Base-by-base conservation (phyloP, 2,329 filamentous ascomycete genomes). In the Penicillium sp. region DNA sequence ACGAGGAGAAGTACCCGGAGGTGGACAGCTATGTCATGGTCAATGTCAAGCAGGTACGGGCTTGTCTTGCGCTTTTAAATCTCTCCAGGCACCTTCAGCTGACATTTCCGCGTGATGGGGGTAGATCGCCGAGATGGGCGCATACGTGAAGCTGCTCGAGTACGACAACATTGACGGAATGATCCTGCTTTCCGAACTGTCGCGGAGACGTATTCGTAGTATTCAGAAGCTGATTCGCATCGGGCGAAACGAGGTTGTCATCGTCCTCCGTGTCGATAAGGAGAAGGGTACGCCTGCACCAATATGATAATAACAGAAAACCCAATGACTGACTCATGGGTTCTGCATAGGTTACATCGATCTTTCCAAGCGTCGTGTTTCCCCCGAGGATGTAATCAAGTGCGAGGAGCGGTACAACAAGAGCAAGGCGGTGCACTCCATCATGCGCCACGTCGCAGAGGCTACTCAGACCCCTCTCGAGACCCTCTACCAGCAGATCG, bases 121-220 rank as follows among this genome's bases (percentile, higher is more conserved):
- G 14, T 65, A 95, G 90, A 99, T 99, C 76, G 95, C 95, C 78
- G 96, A 99, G 81, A 99, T 99, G 96, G 95, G 95, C 79, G 95
- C 96, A 72, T 99, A 99, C 79, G 96, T 99, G 75, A 99, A 99
- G 83, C 89, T 99, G 58, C 89, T 99, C 71, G 95, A 99, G 83
- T 99, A 99, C 82, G 95, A 99, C 81, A 97, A 98, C 82, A 99
- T 99, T 74, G 96, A 99, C 77, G 95, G 95, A 87, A 99, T 99
- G 96, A 99, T 99, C 74, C 84, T 99, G 68, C 91, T 99, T 67
- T 96, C 92, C 72, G 95, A 99, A 81, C 87, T 99, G 66, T 99
- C 96, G 61, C 88, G 95, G 84, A 88, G 95, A 86, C 95, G 95
- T 89, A 99, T 99, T 74, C 85, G 95, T 83, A 92, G 88, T 85